Base-by-base conservation (phyloP, 2,329 filamentous ascomycete genomes). In the Neofusicoccum parvum region DNA sequence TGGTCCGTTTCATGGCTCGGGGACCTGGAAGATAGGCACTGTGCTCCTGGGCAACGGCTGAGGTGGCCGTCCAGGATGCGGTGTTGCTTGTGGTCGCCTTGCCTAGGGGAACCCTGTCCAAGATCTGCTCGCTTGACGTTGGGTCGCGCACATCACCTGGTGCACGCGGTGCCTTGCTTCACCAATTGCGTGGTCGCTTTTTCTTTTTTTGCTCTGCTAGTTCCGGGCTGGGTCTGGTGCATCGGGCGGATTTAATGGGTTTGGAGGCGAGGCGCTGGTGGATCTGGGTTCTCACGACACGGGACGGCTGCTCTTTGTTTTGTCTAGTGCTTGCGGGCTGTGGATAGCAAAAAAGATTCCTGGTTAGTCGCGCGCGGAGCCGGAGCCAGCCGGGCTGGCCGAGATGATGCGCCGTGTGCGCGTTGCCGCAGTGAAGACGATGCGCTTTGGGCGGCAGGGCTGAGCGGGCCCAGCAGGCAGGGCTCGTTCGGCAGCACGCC, bases 71-170 rank as follows among this genome's bases (percentile, higher is more conserved):
- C 54, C 15, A 32, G 54, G 54, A 59, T 46, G 53, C 32, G 5
- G 12, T 56, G 37, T 32, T 32, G 27, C 27, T 32, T 32, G 27
- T 32, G 37, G 37, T 36, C 27, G 41, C 27, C 54, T 20, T 59
- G 23, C 41, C 37, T 43, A 3, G 48, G 56, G 56, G 56, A 20
- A 60, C 56, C 56, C 56, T 60, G 56, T 17, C 9, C 27, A 60
- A 15, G 56, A 60, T 60, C 56, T 46, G 43, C 56, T 60, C 54
- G 54, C 54, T 59, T 59, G 54, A 59, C 54, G 54, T 54, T 54
- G 51, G 36, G 36, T 41, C 15, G 51, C 51, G 51, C 17, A 39
- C 51, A 41, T 54, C 51, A 54, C 34, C 27, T 20, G 12, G 56
- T 3, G 32, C 56, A 60, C 41, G 56, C 59, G 45, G 48, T 41